phyloP scores from a whole-genome alignment of 2,329 filamentous ascomycete genomes.

The Xylaria sp. region DNA sequence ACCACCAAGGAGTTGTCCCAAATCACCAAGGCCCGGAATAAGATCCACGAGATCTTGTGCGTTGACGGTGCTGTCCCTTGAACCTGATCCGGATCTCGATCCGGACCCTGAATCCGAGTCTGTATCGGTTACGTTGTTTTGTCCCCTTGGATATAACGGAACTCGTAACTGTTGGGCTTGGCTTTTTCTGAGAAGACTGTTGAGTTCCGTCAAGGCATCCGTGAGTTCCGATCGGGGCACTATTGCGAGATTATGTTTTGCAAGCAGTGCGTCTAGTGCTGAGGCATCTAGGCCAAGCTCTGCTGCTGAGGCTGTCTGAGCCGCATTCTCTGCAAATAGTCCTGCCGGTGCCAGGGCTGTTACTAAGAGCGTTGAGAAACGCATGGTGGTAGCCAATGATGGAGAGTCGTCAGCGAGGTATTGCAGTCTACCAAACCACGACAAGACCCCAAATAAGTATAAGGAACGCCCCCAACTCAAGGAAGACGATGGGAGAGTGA shows the following conservation, averaged over 20 bases:
- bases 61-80: neutral
- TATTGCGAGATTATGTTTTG: conserved; percentile 51
- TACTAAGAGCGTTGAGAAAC: conserved; percentile 45
- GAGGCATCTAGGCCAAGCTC: conserved; percentile 41
- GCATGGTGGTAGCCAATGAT: conserved; percentile 41
- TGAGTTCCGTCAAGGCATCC: conserved; percentile 51
- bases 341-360: conserved; percentile 43
- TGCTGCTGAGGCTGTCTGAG: conserved; percentile 37
- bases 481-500: conserved; percentile 20
- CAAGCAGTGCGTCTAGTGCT: conserved; percentile 47
- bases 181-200: conserved; percentile 46
- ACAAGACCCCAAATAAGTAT: conserved; percentile 26
- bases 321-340: conserved; percentile 39
- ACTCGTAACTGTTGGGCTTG: conserved; percentile 36
- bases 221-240: conserved; percentile 53
- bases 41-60: conserved; percentile 28
- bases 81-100: conserved; percentile 26
- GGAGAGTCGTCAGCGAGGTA: conserved; percentile 17
- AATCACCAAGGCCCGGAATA: conserved; percentile 35
- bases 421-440: conserved; percentile 28
- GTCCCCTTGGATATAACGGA: conserved; percentile 37
- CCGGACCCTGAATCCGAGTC: conserved; percentile 22
- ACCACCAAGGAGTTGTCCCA: conserved; percentile 35
- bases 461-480: conserved; percentile 27
- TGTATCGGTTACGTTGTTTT: conserved; percentile 28